These are phyloP conservation scores for Lentinus brumalis DNA, from an alignment of 768 basidiomycete species.

Conservation along the genomic window DNA sequence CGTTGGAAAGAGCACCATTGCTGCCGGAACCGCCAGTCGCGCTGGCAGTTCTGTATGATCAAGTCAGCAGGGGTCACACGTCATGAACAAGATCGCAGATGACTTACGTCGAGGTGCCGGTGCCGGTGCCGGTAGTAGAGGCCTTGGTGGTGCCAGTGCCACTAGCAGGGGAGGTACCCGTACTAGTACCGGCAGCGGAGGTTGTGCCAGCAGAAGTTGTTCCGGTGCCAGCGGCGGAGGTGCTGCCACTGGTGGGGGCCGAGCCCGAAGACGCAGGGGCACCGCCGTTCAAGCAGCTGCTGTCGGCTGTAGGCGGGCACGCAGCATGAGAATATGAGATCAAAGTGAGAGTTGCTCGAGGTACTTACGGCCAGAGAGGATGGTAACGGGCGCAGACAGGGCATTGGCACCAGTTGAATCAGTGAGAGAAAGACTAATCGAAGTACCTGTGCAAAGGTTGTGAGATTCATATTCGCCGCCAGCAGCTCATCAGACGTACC, in stretches of 20 bases:
- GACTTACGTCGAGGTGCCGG: slow-evolving; percentile 2
- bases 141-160: neutral
- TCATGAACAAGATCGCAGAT: neutral
- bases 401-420: slow-evolving; percentile 56
- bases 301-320: slow-evolving; percentile 29
- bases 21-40: slow-evolving; percentile 19
- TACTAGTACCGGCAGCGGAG: neutral
- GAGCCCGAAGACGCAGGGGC: slow-evolving; percentile 14
- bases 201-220: neutral
- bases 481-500: slow-evolving; percentile 36
- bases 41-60: slow-evolving; percentile 22
- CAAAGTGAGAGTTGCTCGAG: neutral
- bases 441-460: slow-evolving; percentile 39
- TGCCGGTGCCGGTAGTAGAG: slow-evolving; percentile 2
- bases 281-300: slow-evolving; percentile 38
- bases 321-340: slow-evolving; percentile 6
- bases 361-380: slow-evolving; percentile 52
- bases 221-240: slow-evolving; percentile 11
- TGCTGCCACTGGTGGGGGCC: slow-evolving; percentile 12
- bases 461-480: neutral
- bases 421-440: slow-evolving; percentile 58
- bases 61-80: slow-evolving; percentile 15
- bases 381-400: slow-evolving; percentile 55
- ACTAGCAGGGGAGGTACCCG: slow-evolving; percentile 3
- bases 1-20: slow-evolving; percentile 34